Evolutionary conservation across 225 moss, liverwort and hornwort genomes (phyloP).

Genomic region (Pseudisothecium myosuroides): DNA sequence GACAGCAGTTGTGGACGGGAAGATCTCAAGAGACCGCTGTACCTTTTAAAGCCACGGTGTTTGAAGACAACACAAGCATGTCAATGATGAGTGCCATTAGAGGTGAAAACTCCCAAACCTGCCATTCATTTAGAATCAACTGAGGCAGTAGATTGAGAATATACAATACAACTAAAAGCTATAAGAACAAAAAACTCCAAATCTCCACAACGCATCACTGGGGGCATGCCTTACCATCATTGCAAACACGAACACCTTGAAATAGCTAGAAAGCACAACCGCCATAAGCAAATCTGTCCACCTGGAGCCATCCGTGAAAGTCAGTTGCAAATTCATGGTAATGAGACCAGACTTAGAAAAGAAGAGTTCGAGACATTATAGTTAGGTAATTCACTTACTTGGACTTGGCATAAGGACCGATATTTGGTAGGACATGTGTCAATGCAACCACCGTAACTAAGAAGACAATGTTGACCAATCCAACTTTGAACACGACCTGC

Average conservation of each 20-base stretch:
- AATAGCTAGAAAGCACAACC: conserved; percentile 79
- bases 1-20: neutral
- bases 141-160: neutral
- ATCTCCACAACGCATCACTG: neutral
- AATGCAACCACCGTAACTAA: conserved; percentile 24
- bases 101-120: conserved; percentile 87
- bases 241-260: conserved; percentile 75
- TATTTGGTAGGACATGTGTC: conserved; percentile 25
- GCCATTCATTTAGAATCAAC: neutral
- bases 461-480: conserved; percentile 40
- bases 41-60: conserved; percentile 77
- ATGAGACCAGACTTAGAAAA: neutral
- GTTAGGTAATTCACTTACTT: conserved; percentile 27
- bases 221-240: conserved; percentile 59
- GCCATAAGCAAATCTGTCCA: conserved; percentile 61
- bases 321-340: neutral
- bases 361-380: neutral
- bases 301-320: conserved; percentile 25
- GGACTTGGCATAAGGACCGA: conserved; percentile 19
- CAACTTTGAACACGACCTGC: conserved; percentile 67
- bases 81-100: conserved; percentile 76
- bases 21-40: neutral
- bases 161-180: neutral
- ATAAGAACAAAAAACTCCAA: neutral
- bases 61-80: conserved; percentile 77